phyloP scores from a whole-genome alignment of 2,329 filamentous ascomycete species.

The Cryphonectria japonica region DNA sequence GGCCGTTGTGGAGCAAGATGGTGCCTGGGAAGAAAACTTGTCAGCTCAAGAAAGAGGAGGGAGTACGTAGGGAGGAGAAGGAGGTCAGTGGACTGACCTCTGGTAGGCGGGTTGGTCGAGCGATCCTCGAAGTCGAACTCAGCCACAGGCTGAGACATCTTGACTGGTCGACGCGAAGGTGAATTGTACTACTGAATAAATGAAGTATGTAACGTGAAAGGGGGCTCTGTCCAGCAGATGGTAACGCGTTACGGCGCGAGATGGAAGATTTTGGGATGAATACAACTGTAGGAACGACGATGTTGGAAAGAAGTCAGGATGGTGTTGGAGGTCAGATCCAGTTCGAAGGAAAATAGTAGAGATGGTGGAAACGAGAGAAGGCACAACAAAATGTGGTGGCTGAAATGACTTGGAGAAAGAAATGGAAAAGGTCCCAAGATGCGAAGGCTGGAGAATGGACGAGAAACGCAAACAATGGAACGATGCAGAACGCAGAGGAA shows the following conservation, averaged over 20 bases:
- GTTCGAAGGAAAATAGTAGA: background rate
- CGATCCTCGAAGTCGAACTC: slow-evolving; percentile 11
- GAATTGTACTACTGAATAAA: background rate
- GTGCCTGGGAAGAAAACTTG: background rate
- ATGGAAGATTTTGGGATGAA: background rate
- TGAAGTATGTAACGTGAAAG: background rate
- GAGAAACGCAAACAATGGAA: background rate
- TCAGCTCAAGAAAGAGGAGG: background rate
- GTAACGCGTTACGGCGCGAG: slow-evolving; percentile 2
- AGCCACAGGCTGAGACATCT: slow-evolving; percentile 15
- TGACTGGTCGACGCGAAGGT: background rate
- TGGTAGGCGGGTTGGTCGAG: background rate
- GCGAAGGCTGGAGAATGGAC: background rate
- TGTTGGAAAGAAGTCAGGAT: background rate
- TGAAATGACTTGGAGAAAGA: background rate
- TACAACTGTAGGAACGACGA: background rate
- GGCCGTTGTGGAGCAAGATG: slow-evolving; percentile 7
- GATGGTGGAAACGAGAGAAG: background rate
- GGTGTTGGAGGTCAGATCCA: background rate
- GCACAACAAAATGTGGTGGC: background rate
- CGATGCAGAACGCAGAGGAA: background rate
- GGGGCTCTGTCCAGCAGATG: slow-evolving; percentile 21
- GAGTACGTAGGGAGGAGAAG: background rate
- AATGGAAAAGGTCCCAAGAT: background rate
- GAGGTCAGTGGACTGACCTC: background rate